These are phyloP conservation scores for Aschersonia sp. DNA, from an alignment of 2,329 filamentous ascomycete species.

Conservation along the genomic window DNA sequence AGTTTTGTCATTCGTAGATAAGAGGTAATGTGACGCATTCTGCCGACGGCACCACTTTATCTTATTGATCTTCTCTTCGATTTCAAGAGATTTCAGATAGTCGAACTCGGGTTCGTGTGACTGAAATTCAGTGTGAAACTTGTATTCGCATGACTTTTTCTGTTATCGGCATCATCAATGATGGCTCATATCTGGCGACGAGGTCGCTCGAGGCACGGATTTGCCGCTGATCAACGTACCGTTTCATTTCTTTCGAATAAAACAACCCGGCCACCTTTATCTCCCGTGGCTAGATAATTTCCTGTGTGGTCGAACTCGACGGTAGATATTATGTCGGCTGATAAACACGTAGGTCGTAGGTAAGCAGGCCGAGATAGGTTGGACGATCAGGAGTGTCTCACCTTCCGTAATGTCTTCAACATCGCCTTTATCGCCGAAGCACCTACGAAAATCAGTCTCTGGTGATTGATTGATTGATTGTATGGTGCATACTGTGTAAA, in stretches of 20 bases:
- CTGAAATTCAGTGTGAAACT: slow-evolving; percentile 99
- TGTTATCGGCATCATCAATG: slow-evolving; percentile 20
- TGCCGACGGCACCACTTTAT: slow-evolving; percentile 99
- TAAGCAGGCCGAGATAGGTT: slow-evolving; percentile 5
- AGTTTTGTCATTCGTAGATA: slow-evolving; percentile 98
- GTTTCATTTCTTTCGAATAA: slow-evolving; percentile 92
- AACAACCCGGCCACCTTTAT: slow-evolving; percentile 76
- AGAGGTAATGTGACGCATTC: slow-evolving; percentile 94
- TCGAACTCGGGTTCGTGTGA: slow-evolving; percentile 99
- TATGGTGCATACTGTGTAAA: slow-evolving; percentile 78
- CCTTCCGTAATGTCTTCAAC: slow-evolving; percentile 98
- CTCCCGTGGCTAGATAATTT: slow-evolving; percentile 80
- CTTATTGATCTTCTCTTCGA: slow-evolving; percentile 99
- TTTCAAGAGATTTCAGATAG: slow-evolving; percentile 97
- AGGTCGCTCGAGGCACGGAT: not conserved
- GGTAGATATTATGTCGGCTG: slow-evolving; percentile 82
- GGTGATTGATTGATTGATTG: not conserved
- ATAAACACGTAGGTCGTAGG: slow-evolving; percentile 9
- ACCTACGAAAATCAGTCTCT: slow-evolving; percentile 39
- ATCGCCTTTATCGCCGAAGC: slow-evolving; percentile 98
- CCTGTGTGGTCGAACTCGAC: slow-evolving; percentile 85
- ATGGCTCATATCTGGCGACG: not conserved
- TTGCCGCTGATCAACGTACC: slow-evolving; percentile 33
- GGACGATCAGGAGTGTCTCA: slow-evolving; percentile 19
- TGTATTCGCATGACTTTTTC: slow-evolving; percentile 99